These are phyloP conservation scores for Cladophialophora chaetospira DNA, from an alignment of 2,329 filamentous ascomycete genomes.

Conservation along the genomic window DNA sequence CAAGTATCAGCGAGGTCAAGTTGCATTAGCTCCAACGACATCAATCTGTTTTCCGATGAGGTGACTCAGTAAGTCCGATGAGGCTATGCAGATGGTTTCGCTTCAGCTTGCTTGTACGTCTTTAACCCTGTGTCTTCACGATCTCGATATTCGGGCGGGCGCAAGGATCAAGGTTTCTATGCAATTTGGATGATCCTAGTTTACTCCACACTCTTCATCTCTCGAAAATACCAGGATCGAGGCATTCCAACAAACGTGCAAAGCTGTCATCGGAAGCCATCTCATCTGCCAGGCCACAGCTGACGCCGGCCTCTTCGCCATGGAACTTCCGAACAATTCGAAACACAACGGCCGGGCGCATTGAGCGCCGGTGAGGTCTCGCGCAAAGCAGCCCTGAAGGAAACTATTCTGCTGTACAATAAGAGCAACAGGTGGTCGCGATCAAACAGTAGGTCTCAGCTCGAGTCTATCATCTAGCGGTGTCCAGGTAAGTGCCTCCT, in stretches of 20 bases:
- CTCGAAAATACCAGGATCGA: not conserved
- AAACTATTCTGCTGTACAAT: slow-evolving; percentile 2
- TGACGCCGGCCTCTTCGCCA: too few species aligned
- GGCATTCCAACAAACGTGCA: too few species aligned
- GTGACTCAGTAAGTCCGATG: too few species aligned
- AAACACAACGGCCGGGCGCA: not conserved
- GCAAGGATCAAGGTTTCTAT: slow-evolving; percentile 2
- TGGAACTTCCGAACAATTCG: too few species aligned
- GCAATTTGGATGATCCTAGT: not conserved
- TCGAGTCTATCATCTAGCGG: not conserved
- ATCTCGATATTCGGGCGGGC: not conserved
- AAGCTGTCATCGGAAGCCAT: not conserved
- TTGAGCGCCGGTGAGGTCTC: not conserved
- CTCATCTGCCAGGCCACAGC: too few species aligned
- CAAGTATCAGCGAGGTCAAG: too few species aligned
- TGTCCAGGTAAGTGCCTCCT: too few species aligned
- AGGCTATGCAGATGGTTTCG: too few species aligned
- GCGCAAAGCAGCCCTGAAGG: not conserved
- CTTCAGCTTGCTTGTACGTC: too few species aligned
- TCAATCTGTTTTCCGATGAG: too few species aligned
- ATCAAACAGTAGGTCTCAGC: not conserved
- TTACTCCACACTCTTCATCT: not conserved
- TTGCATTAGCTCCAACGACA: too few species aligned
- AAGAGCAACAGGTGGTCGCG: not conserved
- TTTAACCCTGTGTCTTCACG: not conserved